Evolutionary conservation across 495 filamentous ascomycete genomes (phyloP).

Genomic region (Lasiosphaeria miniovina): DNA sequence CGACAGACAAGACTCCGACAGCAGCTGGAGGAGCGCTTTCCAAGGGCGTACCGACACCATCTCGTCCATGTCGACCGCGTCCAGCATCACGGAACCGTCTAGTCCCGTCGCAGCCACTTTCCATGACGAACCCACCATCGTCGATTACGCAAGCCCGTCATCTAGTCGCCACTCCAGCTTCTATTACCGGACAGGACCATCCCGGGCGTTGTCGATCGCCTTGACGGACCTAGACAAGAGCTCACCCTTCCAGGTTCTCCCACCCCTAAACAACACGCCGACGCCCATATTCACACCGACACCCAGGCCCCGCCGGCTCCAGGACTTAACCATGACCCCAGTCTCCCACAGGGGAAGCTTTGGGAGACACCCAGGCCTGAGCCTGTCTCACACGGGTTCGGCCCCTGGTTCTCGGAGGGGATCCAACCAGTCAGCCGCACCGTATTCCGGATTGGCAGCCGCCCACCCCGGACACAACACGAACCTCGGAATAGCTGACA

Average conservation of each 20-base stretch:
- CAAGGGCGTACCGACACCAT: conserved; percentile 17
- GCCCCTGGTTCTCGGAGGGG: conserved; percentile 1
- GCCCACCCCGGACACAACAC: not conserved
- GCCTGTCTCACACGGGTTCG: not conserved
- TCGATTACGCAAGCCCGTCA: conserved; percentile 14
- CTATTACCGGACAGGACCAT: not conserved
- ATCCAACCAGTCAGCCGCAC: not conserved
- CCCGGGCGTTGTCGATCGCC: conserved; percentile 6
- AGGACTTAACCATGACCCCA: conserved; percentile 1
- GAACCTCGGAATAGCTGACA: not conserved
- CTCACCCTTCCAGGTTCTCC: not conserved
- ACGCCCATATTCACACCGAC: not conserved
- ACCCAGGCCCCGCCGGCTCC: conserved; percentile 11
- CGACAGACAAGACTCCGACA: conserved; percentile 21
- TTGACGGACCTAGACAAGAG: conserved; percentile 2
- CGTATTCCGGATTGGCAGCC: not conserved
- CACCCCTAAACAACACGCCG: conserved; percentile 10
- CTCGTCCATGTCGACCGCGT: conserved; percentile 19
- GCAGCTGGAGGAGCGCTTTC: conserved; percentile 5
- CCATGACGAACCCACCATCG: conserved; percentile 13
- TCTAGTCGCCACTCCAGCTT: conserved; percentile 12
- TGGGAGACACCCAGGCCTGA: not conserved
- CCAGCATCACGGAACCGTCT: conserved; percentile 24
- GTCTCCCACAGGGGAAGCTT: not conserved
- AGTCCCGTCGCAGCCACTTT: conserved; percentile 12